Conservation (phyloP, 202 grass and related monocot species). For the Setaria viridis region DNA sequence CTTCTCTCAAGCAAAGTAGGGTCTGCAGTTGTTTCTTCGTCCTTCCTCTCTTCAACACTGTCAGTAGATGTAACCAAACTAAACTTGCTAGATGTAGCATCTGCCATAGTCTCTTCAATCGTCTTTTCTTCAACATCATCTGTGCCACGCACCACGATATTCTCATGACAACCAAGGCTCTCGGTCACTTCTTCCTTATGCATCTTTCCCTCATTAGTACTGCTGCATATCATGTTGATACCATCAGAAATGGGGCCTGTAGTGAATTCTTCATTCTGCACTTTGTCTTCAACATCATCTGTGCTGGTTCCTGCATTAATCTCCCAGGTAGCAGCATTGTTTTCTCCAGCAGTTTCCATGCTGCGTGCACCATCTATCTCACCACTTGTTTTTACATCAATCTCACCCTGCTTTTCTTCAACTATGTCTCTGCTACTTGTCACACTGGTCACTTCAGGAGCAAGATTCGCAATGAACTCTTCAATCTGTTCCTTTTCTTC, state of each 20-base stretch:
- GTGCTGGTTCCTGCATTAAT: constrained; percentile 2
- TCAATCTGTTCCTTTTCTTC: constrained; percentile 51
- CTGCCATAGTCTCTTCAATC: background rate
- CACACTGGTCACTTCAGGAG: background rate
- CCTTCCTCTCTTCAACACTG: constrained; percentile 19
- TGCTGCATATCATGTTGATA: constrained; percentile 20
- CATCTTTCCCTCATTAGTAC: background rate
- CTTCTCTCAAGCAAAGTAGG: background rate
- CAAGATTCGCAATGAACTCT: background rate
- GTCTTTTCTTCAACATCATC: constrained; percentile 34
- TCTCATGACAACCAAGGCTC: constrained; percentile 16
- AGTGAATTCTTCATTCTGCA: constrained; percentile 40
- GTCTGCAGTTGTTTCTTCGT: constrained; percentile 7
- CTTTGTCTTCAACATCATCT: constrained; percentile 37
- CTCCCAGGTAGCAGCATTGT: constrained; percentile 21
- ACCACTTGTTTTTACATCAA: background rate
- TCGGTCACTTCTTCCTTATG: background rate
- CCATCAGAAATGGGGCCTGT: background rate
- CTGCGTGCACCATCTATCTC: background rate
- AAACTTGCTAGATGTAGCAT: background rate
- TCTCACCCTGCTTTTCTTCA: constrained; percentile 39
- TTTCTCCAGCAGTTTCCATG: constrained; percentile 39
- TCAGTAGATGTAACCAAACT: constrained; percentile 3
- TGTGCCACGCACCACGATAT: background rate
- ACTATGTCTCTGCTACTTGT: background rate